phyloP scores from a whole-genome alignment of 2,329 filamentous ascomycete genomes.

The Teratosphaeria zuluensis region DNA sequence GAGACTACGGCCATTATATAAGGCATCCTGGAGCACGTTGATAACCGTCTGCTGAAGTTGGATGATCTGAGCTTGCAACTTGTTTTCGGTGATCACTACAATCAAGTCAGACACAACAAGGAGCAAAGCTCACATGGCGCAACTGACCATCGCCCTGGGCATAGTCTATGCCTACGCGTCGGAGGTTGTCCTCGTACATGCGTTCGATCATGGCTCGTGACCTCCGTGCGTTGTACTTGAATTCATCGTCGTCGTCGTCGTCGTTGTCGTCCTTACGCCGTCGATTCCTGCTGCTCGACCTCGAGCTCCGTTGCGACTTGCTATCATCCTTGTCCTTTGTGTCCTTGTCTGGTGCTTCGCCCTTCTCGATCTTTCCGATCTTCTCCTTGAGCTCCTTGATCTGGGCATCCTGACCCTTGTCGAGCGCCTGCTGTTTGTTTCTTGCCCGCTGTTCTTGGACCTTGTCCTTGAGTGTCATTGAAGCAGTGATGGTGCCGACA shows the following conservation, averaged over 20 bases:
- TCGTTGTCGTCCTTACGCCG: slow-evolving; percentile 1
- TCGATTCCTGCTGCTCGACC: slow-evolving; percentile 13
- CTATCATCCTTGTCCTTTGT: slow-evolving; percentile 1
- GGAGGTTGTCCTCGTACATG: slow-evolving; percentile 12
- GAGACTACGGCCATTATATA: slow-evolving; percentile 30
- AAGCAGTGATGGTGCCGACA: slow-evolving; percentile 36
- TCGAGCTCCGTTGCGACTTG: slow-evolving; percentile 6
- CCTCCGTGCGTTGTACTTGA: slow-evolving; percentile 1
- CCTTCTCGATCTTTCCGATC: slow-evolving; percentile 17
- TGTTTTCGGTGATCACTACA: slow-evolving; percentile 32
- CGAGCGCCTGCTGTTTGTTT: slow-evolving; percentile 22
- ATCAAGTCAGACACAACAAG: slow-evolving; percentile 6
- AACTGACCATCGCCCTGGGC: slow-evolving; percentile 31
- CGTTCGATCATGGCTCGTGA: slow-evolving; percentile 14
- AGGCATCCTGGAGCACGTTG: slow-evolving; percentile 34
- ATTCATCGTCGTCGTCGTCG: slow-evolving; percentile 8
- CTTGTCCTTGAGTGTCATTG: slow-evolving; percentile 34
- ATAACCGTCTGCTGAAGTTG: slow-evolving; percentile 36
- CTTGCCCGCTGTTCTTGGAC: slow-evolving; percentile 24
- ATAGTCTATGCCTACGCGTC: slow-evolving; percentile 26
- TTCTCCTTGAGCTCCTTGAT: slow-evolving; percentile 15
- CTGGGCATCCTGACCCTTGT: slow-evolving; percentile 13
- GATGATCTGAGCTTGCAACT: slow-evolving; percentile 34
- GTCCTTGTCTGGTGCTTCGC: slow-evolving; percentile 9
- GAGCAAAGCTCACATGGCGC: background rate